These are phyloP conservation scores for Spathaspora hagerdaliae DNA, from an alignment of 805 yeast genomes.

Conservation along the genomic window DNA sequence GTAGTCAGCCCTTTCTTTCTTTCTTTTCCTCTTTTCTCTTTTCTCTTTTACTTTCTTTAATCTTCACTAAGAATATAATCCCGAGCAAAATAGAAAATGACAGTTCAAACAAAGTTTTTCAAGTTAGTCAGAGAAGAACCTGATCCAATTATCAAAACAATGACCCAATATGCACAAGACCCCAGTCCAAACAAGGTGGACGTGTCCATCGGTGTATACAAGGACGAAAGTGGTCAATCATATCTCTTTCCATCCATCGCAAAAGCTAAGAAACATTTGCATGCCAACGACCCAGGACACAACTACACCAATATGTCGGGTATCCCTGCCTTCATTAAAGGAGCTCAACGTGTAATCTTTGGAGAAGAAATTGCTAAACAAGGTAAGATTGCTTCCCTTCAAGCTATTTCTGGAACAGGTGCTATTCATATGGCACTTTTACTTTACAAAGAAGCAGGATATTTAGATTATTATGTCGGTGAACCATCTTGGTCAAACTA, in stretches of 20 bases:
- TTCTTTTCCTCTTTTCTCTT: too few relatives aligned
- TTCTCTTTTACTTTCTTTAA: too few relatives aligned
- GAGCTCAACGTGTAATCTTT: slow-evolving; percentile 33
- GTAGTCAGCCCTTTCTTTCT: too few relatives aligned
- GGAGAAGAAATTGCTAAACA: slow-evolving; percentile 23
- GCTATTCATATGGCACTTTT: slow-evolving; percentile 35
- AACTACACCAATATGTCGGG: slow-evolving; percentile 42
- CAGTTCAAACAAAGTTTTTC: slow-evolving; percentile 15
- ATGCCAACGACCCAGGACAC: slow-evolving; percentile 39
- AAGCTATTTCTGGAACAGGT: slow-evolving; percentile 41
- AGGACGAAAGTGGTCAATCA: slow-evolving; percentile 33
- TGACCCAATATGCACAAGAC: slow-evolving; percentile 20
- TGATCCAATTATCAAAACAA: slow-evolving; percentile 26
- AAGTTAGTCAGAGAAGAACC: slow-evolving; percentile 16
- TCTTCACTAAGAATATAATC: too few relatives aligned
- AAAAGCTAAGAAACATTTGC: slow-evolving; percentile 30
- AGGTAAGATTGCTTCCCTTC: slow-evolving; percentile 30
- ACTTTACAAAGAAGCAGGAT: slow-evolving; percentile 23
- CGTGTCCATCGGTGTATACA: slow-evolving; percentile 44
- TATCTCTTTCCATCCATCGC: slow-evolving; percentile 36
- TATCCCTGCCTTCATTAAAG: slow-evolving; percentile 30
- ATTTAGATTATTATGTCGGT: slow-evolving; percentile 28
- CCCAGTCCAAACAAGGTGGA: slow-evolving; percentile 31
- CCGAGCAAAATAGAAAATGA: slow-evolving; percentile 8
- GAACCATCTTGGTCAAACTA: slow-evolving; percentile 40